These are phyloP conservation scores for Sequoiadendron giganteum DNA, from an alignment of 75 land plant genomes.

Conservation along the genomic window DNA sequence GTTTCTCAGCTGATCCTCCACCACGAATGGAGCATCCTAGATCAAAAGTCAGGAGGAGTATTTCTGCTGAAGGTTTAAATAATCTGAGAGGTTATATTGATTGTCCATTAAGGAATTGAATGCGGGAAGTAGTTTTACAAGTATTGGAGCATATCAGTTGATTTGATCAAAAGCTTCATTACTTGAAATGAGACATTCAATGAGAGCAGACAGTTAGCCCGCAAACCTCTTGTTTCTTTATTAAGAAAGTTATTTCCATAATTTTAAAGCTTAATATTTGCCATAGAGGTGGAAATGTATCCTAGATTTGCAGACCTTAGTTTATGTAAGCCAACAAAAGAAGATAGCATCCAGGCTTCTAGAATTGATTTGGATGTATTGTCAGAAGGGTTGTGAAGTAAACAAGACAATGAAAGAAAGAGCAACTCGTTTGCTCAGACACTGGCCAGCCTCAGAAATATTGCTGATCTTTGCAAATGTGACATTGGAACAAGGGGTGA, in stretches of 20 bases:
- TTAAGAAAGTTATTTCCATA: slow-evolving; percentile 8
- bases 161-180: not conserved
- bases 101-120: slow-evolving; percentile 4
- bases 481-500: not conserved
- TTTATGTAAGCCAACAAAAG: not conserved
- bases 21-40: slow-evolving; percentile 51
- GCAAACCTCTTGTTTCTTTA: slow-evolving; percentile 7
- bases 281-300: slow-evolving; percentile 3
- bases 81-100: slow-evolving; percentile 41
- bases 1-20: slow-evolving; percentile 69
- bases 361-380: slow-evolving; percentile 11
- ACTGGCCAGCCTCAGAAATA: slow-evolving; percentile 9
- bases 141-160: not conserved
- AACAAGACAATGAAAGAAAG: not conserved
- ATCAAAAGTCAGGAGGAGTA: slow-evolving; percentile 42
- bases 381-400: slow-evolving; percentile 15
- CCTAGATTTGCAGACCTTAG: slow-evolving; percentile 2
- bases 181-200: not conserved
- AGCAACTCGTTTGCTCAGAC: not conserved
- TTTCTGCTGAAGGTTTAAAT: slow-evolving; percentile 52
- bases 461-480: not conserved
- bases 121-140: slow-evolving; percentile 5
- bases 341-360: slow-evolving; percentile 10
- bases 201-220: not conserved
- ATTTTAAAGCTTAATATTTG: slow-evolving; percentile 7